These are phyloP conservation scores for Solanum rostratum DNA, from an alignment of 257 asterid species.

Conservation along the genomic window DNA sequence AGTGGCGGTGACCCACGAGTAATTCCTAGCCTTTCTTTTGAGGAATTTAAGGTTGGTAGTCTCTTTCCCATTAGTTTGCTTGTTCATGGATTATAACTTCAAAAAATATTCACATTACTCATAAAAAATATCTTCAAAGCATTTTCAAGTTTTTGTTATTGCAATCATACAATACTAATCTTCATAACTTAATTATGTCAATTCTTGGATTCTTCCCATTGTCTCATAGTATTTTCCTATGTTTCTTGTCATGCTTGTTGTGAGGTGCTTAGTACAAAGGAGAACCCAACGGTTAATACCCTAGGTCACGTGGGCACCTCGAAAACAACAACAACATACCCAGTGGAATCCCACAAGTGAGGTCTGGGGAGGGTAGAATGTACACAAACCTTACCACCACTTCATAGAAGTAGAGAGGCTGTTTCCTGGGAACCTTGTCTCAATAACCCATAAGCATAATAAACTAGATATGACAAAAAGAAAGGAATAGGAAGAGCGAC, in stretches of 20 bases:
- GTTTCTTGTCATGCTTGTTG: neutral
- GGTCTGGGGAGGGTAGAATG: too few relatives aligned
- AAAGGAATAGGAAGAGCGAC: too few relatives aligned
- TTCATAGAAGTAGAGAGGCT: too few relatives aligned
- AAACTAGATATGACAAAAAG: too few relatives aligned
- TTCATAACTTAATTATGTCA: neutral
- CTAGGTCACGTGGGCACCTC: too few relatives aligned
- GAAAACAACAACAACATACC: too few relatives aligned
- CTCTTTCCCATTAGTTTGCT: neutral
- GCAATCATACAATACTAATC: neutral
- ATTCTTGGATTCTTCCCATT: neutral
- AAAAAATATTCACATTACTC: neutral
- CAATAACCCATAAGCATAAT: too few relatives aligned
- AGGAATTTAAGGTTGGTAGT: conserved; percentile 76
- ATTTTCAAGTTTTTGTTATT: neutral
- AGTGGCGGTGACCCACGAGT: conserved; percentile 98
- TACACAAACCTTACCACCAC: too few relatives aligned
- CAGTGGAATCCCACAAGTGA: too few relatives aligned
- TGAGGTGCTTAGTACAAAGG: neutral
- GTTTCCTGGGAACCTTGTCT: too few relatives aligned
- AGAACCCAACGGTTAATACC: too few relatives aligned
- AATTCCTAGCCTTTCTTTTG: conserved; percentile 82
- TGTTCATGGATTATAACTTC: neutral
- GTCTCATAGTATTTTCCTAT: neutral
- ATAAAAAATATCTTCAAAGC: neutral